These are phyloP conservation scores for Alternaria metachromatica DNA, from an alignment of 2,329 filamentous ascomycete genomes.

Conservation along the genomic window DNA sequence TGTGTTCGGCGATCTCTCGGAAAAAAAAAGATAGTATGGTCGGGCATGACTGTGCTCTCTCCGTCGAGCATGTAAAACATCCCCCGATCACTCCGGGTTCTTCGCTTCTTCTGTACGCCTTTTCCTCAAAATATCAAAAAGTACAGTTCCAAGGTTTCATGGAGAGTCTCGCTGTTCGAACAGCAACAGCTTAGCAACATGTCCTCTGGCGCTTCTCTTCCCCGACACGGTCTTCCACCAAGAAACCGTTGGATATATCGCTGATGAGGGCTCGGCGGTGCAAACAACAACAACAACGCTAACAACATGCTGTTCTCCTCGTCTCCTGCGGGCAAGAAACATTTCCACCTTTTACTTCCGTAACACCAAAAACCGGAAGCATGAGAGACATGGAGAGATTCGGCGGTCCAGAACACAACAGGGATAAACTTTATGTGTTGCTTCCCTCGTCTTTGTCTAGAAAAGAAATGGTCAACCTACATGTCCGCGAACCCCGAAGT, in stretches of 20 bases:
- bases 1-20: neutral
- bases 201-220: neutral
- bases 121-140: neutral
- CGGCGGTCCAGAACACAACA: neutral
- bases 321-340: neutral
- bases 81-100: neutral
- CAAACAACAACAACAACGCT: no score
- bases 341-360: accelerated
- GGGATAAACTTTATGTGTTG: neutral
- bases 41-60: neutral
- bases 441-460: neutral
- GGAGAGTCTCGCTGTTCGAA: neutral
- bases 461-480: accelerated
- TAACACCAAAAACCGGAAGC: accelerated
- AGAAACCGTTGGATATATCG: neutral
- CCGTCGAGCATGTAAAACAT: neutral
- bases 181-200: no score
- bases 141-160: neutral
- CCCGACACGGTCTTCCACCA: neutral
- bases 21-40: no score
- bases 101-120: neutral
- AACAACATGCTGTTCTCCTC: neutral
- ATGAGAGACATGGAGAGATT: accelerated
- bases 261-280: neutral
- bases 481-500: neutral